phyloP scores from a whole-genome alignment of 495 filamentous ascomycete species.

The Extremus antarcticus region DNA sequence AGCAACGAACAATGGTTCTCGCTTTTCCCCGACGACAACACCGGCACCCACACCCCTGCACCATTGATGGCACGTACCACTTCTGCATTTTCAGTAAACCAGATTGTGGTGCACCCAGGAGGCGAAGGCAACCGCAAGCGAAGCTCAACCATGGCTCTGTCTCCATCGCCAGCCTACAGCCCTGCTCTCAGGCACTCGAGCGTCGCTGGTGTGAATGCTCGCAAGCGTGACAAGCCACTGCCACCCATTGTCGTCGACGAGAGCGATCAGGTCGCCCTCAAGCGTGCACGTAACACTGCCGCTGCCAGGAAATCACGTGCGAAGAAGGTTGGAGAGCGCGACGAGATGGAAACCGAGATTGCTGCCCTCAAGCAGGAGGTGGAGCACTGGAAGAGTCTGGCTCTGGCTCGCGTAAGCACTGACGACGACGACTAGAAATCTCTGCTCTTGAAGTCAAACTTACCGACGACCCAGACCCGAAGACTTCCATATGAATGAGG shows the following conservation, averaged over 20 bases:
- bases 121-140: slow-evolving; percentile 19
- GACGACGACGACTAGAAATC: not conserved
- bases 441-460: not conserved
- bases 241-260: slow-evolving; percentile 72
- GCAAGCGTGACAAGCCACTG: slow-evolving; percentile 66
- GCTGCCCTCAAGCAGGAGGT: slow-evolving; percentile 39
- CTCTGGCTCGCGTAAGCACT: not conserved
- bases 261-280: slow-evolving; percentile 59
- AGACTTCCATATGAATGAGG: not conserved
- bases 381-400: slow-evolving; percentile 36
- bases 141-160: slow-evolving; percentile 20
- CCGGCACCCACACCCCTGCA: slow-evolving; percentile 35
- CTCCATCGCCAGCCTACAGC: slow-evolving; percentile 13
- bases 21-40: slow-evolving; percentile 26
- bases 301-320: slow-evolving; percentile 90
- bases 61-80: slow-evolving; percentile 31
- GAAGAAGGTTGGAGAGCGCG: slow-evolving; percentile 61
- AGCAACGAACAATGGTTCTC: too few species aligned
- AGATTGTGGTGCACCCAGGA: slow-evolving; percentile 20
- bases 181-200: slow-evolving; percentile 48
- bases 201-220: slow-evolving; percentile 57
- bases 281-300: slow-evolving; percentile 90
- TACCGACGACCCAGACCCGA: not conserved
- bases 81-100: slow-evolving; percentile 11
- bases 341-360: slow-evolving; percentile 48